Evolutionary conservation across 2,329 filamentous ascomycete species (phyloP).

Genomic region (Blumeria hordei): DNA sequence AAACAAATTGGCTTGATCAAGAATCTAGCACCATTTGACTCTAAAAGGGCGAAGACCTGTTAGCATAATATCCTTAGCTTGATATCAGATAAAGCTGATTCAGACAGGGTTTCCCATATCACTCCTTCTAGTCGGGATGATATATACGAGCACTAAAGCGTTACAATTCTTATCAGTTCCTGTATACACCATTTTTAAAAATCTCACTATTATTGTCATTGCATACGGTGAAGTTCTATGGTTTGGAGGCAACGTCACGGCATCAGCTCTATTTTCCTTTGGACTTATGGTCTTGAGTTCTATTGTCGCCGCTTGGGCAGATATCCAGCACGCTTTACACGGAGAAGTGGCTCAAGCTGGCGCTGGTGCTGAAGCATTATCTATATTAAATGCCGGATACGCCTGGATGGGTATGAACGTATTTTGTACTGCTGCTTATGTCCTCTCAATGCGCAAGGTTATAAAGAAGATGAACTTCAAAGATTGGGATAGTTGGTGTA

Average conservation of each 20-base stretch:
- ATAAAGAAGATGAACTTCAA: slow-evolving; percentile 99
- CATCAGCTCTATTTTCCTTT: slow-evolving; percentile 75
- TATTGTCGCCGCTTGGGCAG: slow-evolving; percentile 86
- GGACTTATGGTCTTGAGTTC: slow-evolving; percentile 92
- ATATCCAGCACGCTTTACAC: slow-evolving; percentile 66
- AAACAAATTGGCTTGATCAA: slow-evolving; percentile 65
- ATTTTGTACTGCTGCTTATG: slow-evolving; percentile 72
- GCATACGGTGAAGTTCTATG: slow-evolving; percentile 95
- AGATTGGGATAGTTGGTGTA: slow-evolving; percentile 88
- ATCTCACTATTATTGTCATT: slow-evolving; percentile 94
- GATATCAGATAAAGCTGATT: slow-evolving; percentile 3
- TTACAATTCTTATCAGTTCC: slow-evolving; percentile 92
- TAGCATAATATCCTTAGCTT: slow-evolving; percentile 16
- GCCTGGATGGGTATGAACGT: slow-evolving; percentile 97
- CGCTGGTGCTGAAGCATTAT: slow-evolving; percentile 45
- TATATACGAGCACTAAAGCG: slow-evolving; percentile 91
- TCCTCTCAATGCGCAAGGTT: slow-evolving; percentile 87
- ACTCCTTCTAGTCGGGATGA: slow-evolving; percentile 91
- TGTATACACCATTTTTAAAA: slow-evolving; percentile 99
- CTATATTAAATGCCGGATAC: slow-evolving; percentile 82
- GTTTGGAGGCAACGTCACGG: slow-evolving; percentile 84
- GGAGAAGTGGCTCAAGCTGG: slow-evolving; percentile 15
- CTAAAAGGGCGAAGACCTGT: slow-evolving; percentile 84
- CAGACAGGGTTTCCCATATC: slow-evolving; percentile 79
- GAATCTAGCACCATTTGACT: slow-evolving; percentile 59